Evolutionary conservation across 352 stramenopile species (phyloP), one percentile per base, ranked within the genome.

Genomic region (Globisporangium okanoganense): DNA sequence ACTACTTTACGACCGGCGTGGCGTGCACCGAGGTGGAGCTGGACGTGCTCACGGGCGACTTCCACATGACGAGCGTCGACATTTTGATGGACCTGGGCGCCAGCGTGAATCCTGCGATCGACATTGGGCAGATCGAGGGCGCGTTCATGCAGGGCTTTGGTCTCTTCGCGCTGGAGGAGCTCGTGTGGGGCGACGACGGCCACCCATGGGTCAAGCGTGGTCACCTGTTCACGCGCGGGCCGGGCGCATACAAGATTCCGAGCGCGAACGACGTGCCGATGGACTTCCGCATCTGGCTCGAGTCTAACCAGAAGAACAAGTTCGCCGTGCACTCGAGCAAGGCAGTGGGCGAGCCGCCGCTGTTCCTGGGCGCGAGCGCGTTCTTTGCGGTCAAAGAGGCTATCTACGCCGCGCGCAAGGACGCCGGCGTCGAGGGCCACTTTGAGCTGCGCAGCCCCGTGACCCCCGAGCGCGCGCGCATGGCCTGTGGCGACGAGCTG

Each of bases 111-210:
- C 95, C 95, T 31, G 82, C 90, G 16, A 98, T 99, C 71, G 96
- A 99, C 67, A 96, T 99, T 69, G 96, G 97, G 16, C 97, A 99
- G 75, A 98, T 99, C 38, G 97, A 99, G 78, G 97, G 97, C 31
- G 97, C 94, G 1, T 99, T 99, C 71, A 90, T 98, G 57, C 96
- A 99, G 65, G 96, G 94, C 50, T 97, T 98, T 75, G 96, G 96
- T 8, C 92, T 97, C 67, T 93, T 93, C 44, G 97, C 92, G 4
- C 89, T 97, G 41, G 96, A 99, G 62, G 94, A 98, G 71, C 67
- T 98, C 31, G 86, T 98, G 25, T 98, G 94, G 84, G 94, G 90
- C 18, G 94, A 99, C 65, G 78, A 97, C 50, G 83, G 93, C 56
- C 95, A 99, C 58, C 88, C 83, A 10, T 99, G 95, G 94, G 87